These are phyloP conservation scores for Lepidium africanum DNA, from an alignment of 345 rosid species.

Conservation along the genomic window DNA sequence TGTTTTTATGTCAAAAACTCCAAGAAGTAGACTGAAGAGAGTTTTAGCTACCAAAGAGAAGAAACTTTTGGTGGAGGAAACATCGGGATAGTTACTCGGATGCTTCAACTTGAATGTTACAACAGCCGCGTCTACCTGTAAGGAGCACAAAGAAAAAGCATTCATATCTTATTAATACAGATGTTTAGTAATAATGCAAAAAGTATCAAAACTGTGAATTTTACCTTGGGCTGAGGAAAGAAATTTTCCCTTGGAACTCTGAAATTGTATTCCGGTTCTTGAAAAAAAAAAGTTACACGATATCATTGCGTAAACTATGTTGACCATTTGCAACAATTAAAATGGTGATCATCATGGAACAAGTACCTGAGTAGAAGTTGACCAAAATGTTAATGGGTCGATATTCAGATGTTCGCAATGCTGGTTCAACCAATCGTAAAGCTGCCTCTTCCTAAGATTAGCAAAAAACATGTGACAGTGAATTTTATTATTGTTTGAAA, in stretches of 20 bases:
- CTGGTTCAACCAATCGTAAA: slow-evolving; percentile 53
- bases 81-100: slow-evolving; percentile 66
- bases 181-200: neutral
- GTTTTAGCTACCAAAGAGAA: slow-evolving; percentile 63
- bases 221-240: slow-evolving; percentile 90
- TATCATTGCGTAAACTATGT: neutral
- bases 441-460: slow-evolving; percentile 74
- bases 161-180: neutral
- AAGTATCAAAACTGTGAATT: slow-evolving; percentile 8
- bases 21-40: neutral
- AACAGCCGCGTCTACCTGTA: slow-evolving; percentile 92
- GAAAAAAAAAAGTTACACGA: slow-evolving; percentile 12
- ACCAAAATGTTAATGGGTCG: slow-evolving; percentile 72
- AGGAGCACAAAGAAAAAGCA: neutral
- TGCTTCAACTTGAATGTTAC: slow-evolving; percentile 75
- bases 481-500: neutral
- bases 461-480: neutral
- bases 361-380: slow-evolving; percentile 70
- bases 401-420: slow-evolving; percentile 58
- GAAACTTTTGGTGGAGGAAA: slow-evolving; percentile 68
- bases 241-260: slow-evolving; percentile 75
- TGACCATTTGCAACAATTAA: neutral
- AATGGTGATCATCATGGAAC: neutral
- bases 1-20: neutral
- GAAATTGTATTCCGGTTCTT: slow-evolving; percentile 80